Percentiles rank a stretch among this genome's conserved stretches.
Conservation (phyloP, 768 basidiomycete species). For the Coprinopsis cinerea region DNA sequence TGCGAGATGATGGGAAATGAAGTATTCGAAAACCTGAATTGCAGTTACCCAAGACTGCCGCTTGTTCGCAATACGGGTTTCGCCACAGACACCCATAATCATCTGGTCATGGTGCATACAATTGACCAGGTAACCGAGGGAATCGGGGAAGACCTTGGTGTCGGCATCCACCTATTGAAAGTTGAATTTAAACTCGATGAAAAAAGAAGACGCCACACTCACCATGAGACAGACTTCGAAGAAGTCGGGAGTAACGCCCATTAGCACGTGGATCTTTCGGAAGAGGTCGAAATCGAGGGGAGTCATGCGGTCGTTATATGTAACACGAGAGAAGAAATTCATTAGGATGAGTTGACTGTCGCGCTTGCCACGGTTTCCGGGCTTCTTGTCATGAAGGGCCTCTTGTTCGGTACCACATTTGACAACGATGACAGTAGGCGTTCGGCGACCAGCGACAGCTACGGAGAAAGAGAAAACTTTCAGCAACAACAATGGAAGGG, state of each 20-base stretch:
- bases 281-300: conserved; percentile 98
- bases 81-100: conserved; percentile 99
- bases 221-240: conserved; percentile 99
- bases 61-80: conserved; percentile 98
- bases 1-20: conserved; percentile 96
- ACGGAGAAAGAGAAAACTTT: conserved; percentile 8
- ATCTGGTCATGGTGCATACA: conserved; percentile 98
- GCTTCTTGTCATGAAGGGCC: conserved; percentile 79
- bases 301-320: conserved; percentile 98
- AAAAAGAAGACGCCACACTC: conserved; percentile 21
- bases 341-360: conserved; percentile 98
- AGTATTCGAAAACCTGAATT: conserved; percentile 98
- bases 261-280: conserved; percentile 90
- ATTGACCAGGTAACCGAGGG: conserved; percentile 87
- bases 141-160: conserved; percentile 90
- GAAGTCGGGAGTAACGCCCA: conserved; percentile 99
- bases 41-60: conserved; percentile 97
- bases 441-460: conserved; percentile 84
- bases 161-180: conserved; percentile 90
- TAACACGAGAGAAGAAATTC: conserved; percentile 99
- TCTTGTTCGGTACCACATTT: conserved; percentile 94
- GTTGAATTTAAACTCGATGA: not conserved
- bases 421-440: conserved; percentile 90
- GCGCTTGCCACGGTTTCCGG: conserved; percentile 96
- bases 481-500: not conserved